Percentiles rank a stretch among this genome's conserved stretches.
Evolutionary conservation across 208 protist species (phyloP).

Genomic region (Leptomonas seymouri): DNA sequence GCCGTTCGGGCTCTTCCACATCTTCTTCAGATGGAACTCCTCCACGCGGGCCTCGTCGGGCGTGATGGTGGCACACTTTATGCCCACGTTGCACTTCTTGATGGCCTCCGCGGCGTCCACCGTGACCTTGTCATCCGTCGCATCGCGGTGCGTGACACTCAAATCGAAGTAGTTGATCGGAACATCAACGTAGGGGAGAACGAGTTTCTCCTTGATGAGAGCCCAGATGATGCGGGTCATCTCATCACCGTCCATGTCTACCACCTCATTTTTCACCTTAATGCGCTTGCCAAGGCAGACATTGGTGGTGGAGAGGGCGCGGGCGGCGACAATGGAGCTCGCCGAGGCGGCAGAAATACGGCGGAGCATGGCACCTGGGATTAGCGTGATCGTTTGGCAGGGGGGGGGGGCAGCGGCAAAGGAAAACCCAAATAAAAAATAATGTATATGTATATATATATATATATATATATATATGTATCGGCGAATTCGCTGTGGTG

Average conservation of each 20-base stretch:
- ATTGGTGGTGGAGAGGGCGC: conserved; percentile 58
- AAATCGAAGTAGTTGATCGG: conserved; percentile 98
- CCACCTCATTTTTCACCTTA: conserved; percentile 91
- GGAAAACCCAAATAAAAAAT: not conserved
- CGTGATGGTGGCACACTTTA: conserved; percentile 99
- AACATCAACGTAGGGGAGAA: conserved; percentile 96
- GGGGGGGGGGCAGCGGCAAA: too few species aligned
- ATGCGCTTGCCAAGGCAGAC: conserved; percentile 68
- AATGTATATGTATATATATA: not conserved
- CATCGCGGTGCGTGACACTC: conserved; percentile 93
- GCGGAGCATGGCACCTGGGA: conserved; percentile 65
- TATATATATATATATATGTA: not conserved
- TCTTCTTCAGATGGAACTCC: conserved; percentile 98
- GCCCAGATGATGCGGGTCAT: conserved; percentile 98
- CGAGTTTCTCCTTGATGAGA: conserved; percentile 98
- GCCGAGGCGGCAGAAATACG: conserved; percentile 36
- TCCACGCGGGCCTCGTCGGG: conserved; percentile 97
- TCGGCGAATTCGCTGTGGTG: too few species aligned
- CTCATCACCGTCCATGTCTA: conserved; percentile 98
- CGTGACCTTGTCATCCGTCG: conserved; percentile 96
- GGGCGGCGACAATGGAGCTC: conserved; percentile 24
- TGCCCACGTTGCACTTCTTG: conserved; percentile 94
- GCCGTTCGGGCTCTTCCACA: conserved; percentile 99
- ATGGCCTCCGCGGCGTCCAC: conserved; percentile 96
- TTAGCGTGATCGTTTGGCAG: too few species aligned